Evolutionary conservation across 441 rosid genomes (phyloP).

Genomic region (Pelargonium myrrhifolium): DNA sequence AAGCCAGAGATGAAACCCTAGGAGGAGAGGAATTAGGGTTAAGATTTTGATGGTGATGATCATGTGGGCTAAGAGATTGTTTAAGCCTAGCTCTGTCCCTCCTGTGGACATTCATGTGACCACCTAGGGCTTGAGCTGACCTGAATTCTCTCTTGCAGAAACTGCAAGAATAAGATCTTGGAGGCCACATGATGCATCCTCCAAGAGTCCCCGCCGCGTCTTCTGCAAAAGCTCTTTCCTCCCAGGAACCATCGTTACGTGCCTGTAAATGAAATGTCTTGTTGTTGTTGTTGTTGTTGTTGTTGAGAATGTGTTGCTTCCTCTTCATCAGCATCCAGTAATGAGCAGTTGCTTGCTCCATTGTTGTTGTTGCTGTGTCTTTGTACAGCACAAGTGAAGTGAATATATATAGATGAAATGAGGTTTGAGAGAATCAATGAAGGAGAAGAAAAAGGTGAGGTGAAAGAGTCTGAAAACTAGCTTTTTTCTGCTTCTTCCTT

Average conservation of each 20-base stretch:
- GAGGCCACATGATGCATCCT: conserved; percentile 55
- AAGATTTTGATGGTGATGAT: conserved; percentile 17
- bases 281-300: too few species aligned
- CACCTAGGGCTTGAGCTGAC: conserved; percentile 71
- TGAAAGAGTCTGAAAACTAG: not conserved
- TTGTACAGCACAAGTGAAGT: too few species aligned
- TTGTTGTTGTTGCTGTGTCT: too few species aligned
- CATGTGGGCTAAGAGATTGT: conserved; percentile 30
- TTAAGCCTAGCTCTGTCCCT: conserved; percentile 60
- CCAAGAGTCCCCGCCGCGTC: conserved; percentile 39
- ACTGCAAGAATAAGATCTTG: conserved; percentile 51
- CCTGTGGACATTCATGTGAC: conserved; percentile 71
- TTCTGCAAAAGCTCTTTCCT: conserved; percentile 40
- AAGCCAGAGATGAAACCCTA: conserved; percentile 26
- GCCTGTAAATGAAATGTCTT: not conserved
- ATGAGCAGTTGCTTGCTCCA: not conserved
- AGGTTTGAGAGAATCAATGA: not conserved
- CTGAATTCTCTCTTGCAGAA: conserved; percentile 55
- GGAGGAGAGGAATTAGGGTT: conserved; percentile 15
- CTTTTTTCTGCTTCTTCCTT: not conserved
- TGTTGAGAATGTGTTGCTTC: not conserved
- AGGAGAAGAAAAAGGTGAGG: not conserved
- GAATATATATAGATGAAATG: not conserved
- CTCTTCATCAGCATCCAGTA: not conserved
- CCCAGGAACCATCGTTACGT: not conserved